A percentile compares a stretch with the other conserved stretches of the same genome.
These are phyloP conservation scores for Saturnispora serradocipensis DNA, from an alignment of 805 yeast genomes.

Conservation along the genomic window DNA sequence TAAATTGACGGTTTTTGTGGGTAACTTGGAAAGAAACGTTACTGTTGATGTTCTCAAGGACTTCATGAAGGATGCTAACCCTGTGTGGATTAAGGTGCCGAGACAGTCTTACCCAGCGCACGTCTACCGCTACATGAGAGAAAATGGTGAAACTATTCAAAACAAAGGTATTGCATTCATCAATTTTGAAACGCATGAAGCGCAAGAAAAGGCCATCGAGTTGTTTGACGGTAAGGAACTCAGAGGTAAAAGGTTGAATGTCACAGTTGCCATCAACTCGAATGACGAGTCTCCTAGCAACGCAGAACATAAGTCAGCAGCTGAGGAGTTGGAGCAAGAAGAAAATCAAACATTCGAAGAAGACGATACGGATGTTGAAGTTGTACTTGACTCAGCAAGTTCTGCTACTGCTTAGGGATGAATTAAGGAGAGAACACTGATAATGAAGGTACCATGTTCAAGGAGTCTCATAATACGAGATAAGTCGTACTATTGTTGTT, in stretches of 20 bases:
- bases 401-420: background rate
- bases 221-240: constrained; percentile 58
- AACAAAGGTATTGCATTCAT: constrained; percentile 62
- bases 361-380: constrained; percentile 10
- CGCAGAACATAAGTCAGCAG: constrained; percentile 1
- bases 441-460: background rate
- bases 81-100: constrained; percentile 55
- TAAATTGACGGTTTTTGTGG: constrained; percentile 49
- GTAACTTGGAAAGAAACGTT: constrained; percentile 47
- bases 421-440: background rate
- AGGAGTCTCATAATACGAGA: background rate
- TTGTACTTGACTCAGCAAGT: constrained; percentile 3
- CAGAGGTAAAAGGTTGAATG: constrained; percentile 56
- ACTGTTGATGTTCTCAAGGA: constrained; percentile 37
- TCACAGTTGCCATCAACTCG: constrained; percentile 66
- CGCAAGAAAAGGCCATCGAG: constrained; percentile 42
- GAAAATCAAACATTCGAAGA: constrained; percentile 5
- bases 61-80: constrained; percentile 39
- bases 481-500: background rate
- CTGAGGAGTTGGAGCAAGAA: background rate
- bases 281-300: constrained; percentile 17
- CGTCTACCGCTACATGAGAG: constrained; percentile 35
- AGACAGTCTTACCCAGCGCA: constrained; percentile 36
- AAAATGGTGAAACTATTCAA: constrained; percentile 37
- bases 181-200: constrained; percentile 38